Conservation (phyloP, 768 basidiomycete genomes). For the Gymnopilus junonius region DNA sequence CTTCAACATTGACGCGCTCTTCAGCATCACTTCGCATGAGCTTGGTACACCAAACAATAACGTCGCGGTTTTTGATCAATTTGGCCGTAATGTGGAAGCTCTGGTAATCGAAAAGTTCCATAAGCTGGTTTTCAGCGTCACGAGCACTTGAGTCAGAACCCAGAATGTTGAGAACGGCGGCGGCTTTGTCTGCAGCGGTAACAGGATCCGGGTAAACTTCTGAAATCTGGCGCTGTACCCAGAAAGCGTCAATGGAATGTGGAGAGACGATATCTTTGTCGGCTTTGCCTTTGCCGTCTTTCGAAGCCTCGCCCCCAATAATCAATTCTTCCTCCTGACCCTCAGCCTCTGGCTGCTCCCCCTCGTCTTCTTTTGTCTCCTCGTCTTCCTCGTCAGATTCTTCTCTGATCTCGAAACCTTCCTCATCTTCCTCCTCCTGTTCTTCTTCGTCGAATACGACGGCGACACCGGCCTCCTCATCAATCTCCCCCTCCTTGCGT, state of each 20-base stretch:
- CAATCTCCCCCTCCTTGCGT: slow-evolving; percentile 85
- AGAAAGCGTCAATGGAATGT: slow-evolving; percentile 94
- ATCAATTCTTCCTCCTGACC: slow-evolving; percentile 73
- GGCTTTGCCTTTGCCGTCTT: slow-evolving; percentile 53
- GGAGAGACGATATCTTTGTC: slow-evolving; percentile 87
- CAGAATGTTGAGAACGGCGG: slow-evolving; percentile 81
- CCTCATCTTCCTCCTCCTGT: slow-evolving; percentile 91
- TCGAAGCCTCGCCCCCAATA: slow-evolving; percentile 71
- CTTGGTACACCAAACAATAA: slow-evolving; percentile 98
- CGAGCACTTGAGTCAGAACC: slow-evolving; percentile 86
- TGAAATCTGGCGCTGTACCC: slow-evolving; percentile 95
- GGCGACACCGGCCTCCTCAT: slow-evolving; percentile 96
- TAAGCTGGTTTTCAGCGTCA: slow-evolving; percentile 94
- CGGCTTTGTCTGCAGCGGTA: slow-evolving; percentile 91
- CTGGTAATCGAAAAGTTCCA: slow-evolving; percentile 95
- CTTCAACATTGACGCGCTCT: slow-evolving; percentile 91
- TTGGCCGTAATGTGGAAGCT: slow-evolving; percentile 89
- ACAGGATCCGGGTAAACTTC: slow-evolving; percentile 93
- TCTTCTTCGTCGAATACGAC: slow-evolving; percentile 99
- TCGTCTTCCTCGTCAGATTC: slow-evolving; percentile 79
- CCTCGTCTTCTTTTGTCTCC: slow-evolving; percentile 28
- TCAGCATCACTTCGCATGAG: slow-evolving; percentile 88
- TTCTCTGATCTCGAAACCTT: slow-evolving; percentile 84
- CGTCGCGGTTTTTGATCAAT: slow-evolving; percentile 94
- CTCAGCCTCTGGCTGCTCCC: slow-evolving; percentile 44